Evolutionary conservation across 2,329 filamentous ascomycete species (phyloP).

Genomic region (Colletotrichum zoysiae): DNA sequence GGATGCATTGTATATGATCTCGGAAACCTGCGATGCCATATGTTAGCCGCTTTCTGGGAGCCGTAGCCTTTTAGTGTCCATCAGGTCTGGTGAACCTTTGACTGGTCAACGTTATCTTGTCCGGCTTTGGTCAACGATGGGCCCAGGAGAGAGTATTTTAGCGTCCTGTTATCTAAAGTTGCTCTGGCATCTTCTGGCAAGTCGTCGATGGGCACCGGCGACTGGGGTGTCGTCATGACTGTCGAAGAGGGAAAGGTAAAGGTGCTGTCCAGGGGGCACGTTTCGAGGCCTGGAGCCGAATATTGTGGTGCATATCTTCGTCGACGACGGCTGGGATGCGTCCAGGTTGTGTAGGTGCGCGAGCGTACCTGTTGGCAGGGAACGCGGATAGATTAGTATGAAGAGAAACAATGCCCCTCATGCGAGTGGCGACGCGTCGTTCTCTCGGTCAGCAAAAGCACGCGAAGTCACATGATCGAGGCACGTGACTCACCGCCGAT

Average conservation of each 20-base stretch:
- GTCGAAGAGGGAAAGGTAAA: background rate
- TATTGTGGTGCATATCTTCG: conserved; percentile 19
- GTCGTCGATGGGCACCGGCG: conserved; percentile 19
- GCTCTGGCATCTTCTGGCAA: conserved; percentile 11
- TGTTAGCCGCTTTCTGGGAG: background rate
- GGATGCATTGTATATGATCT: conserved; percentile 96
- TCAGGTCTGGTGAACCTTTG: conserved; percentile 66
- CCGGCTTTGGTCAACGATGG: conserved; percentile 94
- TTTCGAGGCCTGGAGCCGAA: background rate
- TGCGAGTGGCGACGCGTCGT: conserved; percentile 2
- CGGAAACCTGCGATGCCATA: conserved; percentile 74
- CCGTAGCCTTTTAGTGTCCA: background rate
- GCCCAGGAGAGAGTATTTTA: conserved; percentile 91
- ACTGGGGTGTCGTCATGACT: conserved; percentile 42
- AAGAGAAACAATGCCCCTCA: background rate
- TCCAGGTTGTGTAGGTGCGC: background rate
- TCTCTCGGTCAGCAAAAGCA: conserved; percentile 24
- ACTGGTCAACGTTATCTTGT: conserved; percentile 92
- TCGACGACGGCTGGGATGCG: background rate
- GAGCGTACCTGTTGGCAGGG: background rate
- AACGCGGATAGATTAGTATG: background rate
- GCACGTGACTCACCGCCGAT: no score
- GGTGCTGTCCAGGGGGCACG: background rate
- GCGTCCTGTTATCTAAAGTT: conserved; percentile 62
- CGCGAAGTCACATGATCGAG: conserved; percentile 29